Evolutionary conservation across 768 basidiomycete species (phyloP).

Genomic region (Suillus occidentalis): DNA sequence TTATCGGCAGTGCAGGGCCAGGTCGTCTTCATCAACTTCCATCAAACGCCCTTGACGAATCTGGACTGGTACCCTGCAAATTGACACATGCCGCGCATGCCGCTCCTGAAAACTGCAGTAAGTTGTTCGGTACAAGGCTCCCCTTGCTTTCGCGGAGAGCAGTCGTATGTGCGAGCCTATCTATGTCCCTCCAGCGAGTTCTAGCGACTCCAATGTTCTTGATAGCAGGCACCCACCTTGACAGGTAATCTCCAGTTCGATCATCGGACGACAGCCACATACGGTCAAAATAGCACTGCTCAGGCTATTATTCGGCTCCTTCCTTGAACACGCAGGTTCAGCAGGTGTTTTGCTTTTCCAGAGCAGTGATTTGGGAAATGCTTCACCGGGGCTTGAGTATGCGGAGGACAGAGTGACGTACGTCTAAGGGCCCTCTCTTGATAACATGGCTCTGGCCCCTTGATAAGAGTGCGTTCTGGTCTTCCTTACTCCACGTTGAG

Average conservation of each 20-base stretch:
- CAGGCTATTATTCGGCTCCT: neutral
- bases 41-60: neutral
- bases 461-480: constrained; percentile 8
- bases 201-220: neutral
- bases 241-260: neutral
- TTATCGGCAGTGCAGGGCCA: constrained; percentile 2
- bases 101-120: neutral
- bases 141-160: neutral
- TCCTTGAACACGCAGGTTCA: neutral
- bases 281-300: neutral
- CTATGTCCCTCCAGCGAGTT: neutral
- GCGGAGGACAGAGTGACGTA: neutral
- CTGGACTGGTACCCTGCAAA: neutral
- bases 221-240: neutral
- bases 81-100: neutral
- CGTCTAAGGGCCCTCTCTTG: constrained; percentile 10
- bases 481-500: constrained; percentile 15
- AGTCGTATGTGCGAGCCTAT: neutral
- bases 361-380: too few relatives aligned
- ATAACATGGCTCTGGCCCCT: neutral
- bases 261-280: neutral
- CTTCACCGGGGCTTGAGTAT: neutral
- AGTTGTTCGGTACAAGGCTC: neutral
- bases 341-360: neutral
- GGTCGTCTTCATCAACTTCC: neutral